These are phyloP conservation scores for Jamesozyma lodderae DNA, from an alignment of 805 yeast genomes.

Conservation along the genomic window DNA sequence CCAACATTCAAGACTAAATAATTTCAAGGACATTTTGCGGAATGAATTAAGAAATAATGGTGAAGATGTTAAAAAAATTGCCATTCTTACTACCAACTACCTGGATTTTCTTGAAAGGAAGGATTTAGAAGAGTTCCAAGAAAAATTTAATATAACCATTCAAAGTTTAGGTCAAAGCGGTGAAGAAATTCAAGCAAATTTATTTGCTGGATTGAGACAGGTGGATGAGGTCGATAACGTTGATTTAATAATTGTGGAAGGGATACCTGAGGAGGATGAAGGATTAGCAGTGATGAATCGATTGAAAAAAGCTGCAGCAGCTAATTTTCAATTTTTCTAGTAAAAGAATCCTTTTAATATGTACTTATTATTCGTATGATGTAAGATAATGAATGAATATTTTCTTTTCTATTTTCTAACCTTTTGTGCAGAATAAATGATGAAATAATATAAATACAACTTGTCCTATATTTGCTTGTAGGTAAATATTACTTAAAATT, in stretches of 20 bases:
- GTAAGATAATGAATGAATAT: too few species aligned
- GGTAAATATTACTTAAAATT: too few species aligned
- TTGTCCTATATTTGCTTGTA: too few species aligned
- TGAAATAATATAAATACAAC: too few species aligned
- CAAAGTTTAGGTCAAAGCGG: constrained; percentile 36
- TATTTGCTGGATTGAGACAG: constrained; percentile 65
- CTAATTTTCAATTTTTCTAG: too few species aligned
- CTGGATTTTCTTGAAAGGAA: constrained; percentile 2
- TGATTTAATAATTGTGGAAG: constrained; percentile 75
- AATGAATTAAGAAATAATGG: constrained; percentile 8
- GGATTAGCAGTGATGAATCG: constrained; percentile 96
- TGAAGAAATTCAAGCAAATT: constrained; percentile 58
- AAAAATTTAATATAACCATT: constrained; percentile 3
- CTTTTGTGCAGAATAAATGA: too few species aligned
- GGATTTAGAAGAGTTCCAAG: neutral
- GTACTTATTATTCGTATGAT: neutral
- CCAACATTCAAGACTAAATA: constrained; percentile 12
- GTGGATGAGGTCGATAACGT: constrained; percentile 58
- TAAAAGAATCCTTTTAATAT: constrained; percentile 2
- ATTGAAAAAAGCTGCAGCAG: constrained; percentile 29
- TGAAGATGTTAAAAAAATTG: constrained; percentile 33
- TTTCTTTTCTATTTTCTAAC: too few species aligned
- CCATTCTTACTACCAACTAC: constrained; percentile 40
- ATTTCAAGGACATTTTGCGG: constrained; percentile 23
- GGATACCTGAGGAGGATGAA: constrained; percentile 62